Base-by-base conservation (phyloP, 805 yeast genomes). In the Starmera quercuum region DNA sequence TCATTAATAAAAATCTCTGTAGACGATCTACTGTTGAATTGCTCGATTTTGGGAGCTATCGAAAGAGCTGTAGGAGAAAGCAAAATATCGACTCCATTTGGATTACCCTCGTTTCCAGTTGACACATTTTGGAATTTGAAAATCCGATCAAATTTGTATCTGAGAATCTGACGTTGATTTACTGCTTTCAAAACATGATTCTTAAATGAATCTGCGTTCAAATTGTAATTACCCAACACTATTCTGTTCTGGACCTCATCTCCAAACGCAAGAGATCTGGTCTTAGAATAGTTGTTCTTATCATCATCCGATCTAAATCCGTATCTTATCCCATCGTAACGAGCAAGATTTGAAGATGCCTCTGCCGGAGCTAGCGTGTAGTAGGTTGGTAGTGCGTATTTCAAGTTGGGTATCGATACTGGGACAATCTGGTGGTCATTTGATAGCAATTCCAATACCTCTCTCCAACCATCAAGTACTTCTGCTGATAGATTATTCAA, bases 341-440 rank as follows among this genome's bases (percentile, higher is more conserved):
- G 66, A 2, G 96, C 73, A 31, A 92, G 66, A 51, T 92, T 92
- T 0, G 97, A 90, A 1, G 94, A 79, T 0, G 97, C 97, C 51
- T 92, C 98, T 0, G 96, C 83, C 0, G 96, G 83, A 2, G 92
- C 88, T 24, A 94, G 46, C 0, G 95, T 83, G 53, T 83, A 90
- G 56, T 92, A 92, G 0, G 86, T 73, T 19, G 94, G 87, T 13
- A 92, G 58, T 18, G 88, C 69, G 34, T 67, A 59, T 37, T 69
- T 70, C 8, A 87, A 59, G 0, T 81, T 62, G 6, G 95, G 95
- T 0, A 90, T 53, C 0, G 92, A 77, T 1, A 92, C 75, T 0
- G 78, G 68, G 13, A 64, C 61, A 2, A 92, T 56, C 41, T 75
- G 67, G 26, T 61, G 69, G 22, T 47, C 35, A 0, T 58, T 51